Base-by-base conservation (phyloP, 179 eudicot species). In the Gypsophila paniculata region DNA sequence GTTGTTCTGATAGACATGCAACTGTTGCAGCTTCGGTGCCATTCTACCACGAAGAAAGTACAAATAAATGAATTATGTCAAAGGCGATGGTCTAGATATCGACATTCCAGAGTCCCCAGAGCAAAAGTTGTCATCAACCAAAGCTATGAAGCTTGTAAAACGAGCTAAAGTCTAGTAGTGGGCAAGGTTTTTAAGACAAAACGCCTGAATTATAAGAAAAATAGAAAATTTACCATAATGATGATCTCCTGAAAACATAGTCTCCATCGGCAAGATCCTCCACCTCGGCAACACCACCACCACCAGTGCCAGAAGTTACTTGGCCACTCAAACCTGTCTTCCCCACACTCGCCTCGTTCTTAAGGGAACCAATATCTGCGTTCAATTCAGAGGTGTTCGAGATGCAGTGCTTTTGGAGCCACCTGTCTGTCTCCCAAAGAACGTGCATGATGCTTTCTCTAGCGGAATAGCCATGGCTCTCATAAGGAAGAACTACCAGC, bases 401-500 rank as follows among this genome's bases (percentile, higher is more conserved):
- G 23, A 85, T 86, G 60, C 99, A 94, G 78, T 87, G 79, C 58
- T 83, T 88, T 58, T 89, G 96, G 70, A 94, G 89, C 99, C 99
- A 94, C 84, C 96, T 85, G 44, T 94, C 99, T 11, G 90, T 86
- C 86, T 94, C 99, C 99, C 99, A 94, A 68, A 94, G 96, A 74
- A 86, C 84, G 71, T 94, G 99, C 99, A 94, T 94, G 80, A 94
- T 90, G 84, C 99, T 94, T 82, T 94, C 99, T 59, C 91, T 83
- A 57, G 99, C 89, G 66, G 90, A 78, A 87, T 94, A 94, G 34
- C 99, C 92, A 80, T 94, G 99, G 85, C 97, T 91, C 77, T 90
- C 96, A 72, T 79, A 86, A 8, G 96, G 96, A 73, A 90, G 96
- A 74, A 90, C 76, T 39, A 91, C 96, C 14, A 91, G 76, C 57